These are phyloP conservation scores for Aurifilum marmelostoma DNA, from an alignment of 2,329 filamentous ascomycete species.

Conservation along the genomic window DNA sequence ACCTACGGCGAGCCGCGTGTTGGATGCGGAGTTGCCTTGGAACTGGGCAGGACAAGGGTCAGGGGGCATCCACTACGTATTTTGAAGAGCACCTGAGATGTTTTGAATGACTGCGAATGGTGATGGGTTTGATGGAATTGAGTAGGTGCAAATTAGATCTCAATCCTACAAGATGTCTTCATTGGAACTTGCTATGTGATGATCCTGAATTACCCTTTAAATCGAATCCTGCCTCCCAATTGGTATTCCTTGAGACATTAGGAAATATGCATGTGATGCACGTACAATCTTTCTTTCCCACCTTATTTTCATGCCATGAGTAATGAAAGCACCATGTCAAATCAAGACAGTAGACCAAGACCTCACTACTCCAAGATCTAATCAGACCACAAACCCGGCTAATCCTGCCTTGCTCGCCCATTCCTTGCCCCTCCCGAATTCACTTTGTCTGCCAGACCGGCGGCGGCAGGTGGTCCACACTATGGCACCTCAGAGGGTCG, in stretches of 20 bases:
- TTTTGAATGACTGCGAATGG: background rate
- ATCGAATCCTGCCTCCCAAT: background rate
- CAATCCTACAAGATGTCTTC: background rate
- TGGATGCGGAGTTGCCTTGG: background rate
- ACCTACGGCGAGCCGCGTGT: background rate
- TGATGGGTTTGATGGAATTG: background rate
- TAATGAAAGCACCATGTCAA: background rate
- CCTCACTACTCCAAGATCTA: too few relatives aligned
- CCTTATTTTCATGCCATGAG: background rate
- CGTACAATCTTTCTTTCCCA: background rate
- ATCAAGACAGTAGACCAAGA: background rate
- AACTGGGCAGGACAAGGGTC: background rate
- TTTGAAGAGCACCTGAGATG: background rate
- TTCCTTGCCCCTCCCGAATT: too few relatives aligned
- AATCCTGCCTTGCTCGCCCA: too few relatives aligned
- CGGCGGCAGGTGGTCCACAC: conserved; percentile 15
- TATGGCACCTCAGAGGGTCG: conserved; percentile 16
- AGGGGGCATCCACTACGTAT: background rate
- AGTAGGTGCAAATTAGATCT: background rate
- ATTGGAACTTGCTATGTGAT: background rate
- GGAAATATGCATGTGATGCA: background rate
- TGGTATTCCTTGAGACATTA: background rate
- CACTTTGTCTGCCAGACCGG: conserved; percentile 8
- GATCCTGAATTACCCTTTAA: background rate
- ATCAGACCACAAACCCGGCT: background rate